Conservation (phyloP, 1,284 basidiomycete genomes). For the Apiotrichum sp. region DNA sequence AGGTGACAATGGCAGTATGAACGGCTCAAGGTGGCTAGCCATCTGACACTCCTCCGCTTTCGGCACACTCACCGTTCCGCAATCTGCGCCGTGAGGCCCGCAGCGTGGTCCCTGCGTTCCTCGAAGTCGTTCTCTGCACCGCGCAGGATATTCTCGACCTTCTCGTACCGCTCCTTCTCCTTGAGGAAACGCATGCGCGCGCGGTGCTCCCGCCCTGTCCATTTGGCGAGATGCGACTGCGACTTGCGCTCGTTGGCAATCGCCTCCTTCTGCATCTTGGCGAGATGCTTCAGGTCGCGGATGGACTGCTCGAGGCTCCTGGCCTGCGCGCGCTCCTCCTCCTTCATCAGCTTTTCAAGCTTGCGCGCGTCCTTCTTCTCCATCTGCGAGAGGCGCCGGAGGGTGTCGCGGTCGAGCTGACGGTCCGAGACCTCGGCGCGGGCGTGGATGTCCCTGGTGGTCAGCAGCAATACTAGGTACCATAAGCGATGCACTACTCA, state of each 20-base stretch:
- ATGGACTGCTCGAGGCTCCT: constrained; percentile 39
- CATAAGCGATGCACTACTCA: constrained; percentile 13
- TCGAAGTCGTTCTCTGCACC: constrained; percentile 47
- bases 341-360: constrained; percentile 46
- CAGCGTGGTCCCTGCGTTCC: constrained; percentile 42
- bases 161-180: constrained; percentile 47
- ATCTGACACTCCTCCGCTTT: background rate
- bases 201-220: constrained; percentile 46
- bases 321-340: constrained; percentile 44
- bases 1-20: too few relatives aligned
- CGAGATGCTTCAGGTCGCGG: constrained; percentile 45
- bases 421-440: constrained; percentile 41
- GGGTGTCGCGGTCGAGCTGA: constrained; percentile 30
- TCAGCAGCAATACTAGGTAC: background rate
- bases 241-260: constrained; percentile 45
- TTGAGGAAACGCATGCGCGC: constrained; percentile 46
- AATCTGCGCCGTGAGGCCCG: constrained; percentile 39
- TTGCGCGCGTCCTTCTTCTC: constrained; percentile 46
- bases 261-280: constrained; percentile 43
- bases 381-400: constrained; percentile 34
- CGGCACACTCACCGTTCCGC: constrained; percentile 25
- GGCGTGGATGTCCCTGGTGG: constrained; percentile 37
- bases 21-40: too few relatives aligned
- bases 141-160: constrained; percentile 41
- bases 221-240: constrained; percentile 44